Percentiles rank a stretch among this genome's conserved stretches.
Evolutionary conservation across 768 basidiomycete species (phyloP).

Genomic region (Kwoniella sp.): DNA sequence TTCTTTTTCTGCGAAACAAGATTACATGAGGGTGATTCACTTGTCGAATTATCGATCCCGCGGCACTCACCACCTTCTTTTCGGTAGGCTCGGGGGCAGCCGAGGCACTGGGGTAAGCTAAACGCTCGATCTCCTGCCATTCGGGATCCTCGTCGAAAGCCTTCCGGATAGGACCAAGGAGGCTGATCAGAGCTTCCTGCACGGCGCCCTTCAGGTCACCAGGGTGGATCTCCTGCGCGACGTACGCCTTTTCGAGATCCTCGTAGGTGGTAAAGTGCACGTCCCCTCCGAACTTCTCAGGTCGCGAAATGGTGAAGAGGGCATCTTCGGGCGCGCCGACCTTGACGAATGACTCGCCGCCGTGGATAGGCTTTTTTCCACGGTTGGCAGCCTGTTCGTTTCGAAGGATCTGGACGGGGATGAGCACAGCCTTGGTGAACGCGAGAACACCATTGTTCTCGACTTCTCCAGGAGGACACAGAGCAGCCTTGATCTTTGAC

Average conservation of each 20-base stretch:
- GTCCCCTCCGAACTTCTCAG: conserved; percentile 69
- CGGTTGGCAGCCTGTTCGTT: conserved; percentile 55
- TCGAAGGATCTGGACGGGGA: conserved; percentile 75
- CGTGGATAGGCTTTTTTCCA: conserved; percentile 54
- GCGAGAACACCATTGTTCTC: conserved; percentile 82
- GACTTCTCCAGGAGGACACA: conserved; percentile 88
- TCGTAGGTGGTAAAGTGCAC: conserved; percentile 68
- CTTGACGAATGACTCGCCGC: conserved; percentile 62
- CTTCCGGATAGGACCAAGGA: conserved; percentile 76
- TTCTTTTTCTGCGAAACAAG: conserved; percentile 19
- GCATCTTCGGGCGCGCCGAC: conserved; percentile 73
- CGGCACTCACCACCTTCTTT: conserved; percentile 15
- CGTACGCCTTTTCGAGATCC: conserved; percentile 69
- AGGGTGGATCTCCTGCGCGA: conserved; percentile 73
- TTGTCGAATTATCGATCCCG: not conserved
- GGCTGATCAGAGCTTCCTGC: conserved; percentile 63
- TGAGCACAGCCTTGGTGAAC: conserved; percentile 79
- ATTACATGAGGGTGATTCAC: not conserved
- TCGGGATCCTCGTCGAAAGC: conserved; percentile 71
- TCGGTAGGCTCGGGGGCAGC: conserved; percentile 14
- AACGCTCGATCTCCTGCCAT: conserved; percentile 69
- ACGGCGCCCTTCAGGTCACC: conserved; percentile 81
- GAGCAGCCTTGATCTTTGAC: conserved; percentile 84
- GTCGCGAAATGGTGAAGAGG: conserved; percentile 71
- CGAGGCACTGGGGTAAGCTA: conserved; percentile 68